A percentile compares a stretch with the other conserved stretches of the same genome.
Conservation (phyloP, 23 red algal genomes). For the Rhodosorus marinus region DNA sequence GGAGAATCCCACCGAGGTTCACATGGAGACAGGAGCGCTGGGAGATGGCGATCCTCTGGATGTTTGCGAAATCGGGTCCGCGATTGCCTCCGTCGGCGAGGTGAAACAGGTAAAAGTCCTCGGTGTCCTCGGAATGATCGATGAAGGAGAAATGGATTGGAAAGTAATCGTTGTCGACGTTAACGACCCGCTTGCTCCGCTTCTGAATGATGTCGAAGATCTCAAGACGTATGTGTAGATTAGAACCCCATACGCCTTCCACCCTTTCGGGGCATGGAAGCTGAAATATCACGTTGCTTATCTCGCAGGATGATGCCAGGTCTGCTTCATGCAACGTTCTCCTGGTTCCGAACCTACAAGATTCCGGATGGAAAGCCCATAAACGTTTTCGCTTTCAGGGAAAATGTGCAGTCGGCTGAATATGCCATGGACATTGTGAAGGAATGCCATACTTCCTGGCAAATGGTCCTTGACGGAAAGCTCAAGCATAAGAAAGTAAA, state of each 20-base stretch:
- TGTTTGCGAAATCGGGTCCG: conserved; percentile 76
- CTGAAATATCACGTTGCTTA: neutral
- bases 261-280: neutral
- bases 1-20: conserved; percentile 85
- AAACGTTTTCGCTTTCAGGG: conserved; percentile 92
- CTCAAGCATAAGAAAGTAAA: conserved; percentile 74
- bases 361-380: conserved; percentile 78
- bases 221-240: conserved; percentile 59
- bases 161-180: conserved; percentile 86
- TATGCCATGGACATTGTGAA: conserved; percentile 78
- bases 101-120: conserved; percentile 95
- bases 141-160: conserved; percentile 99
- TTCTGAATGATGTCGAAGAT: conserved; percentile 83
- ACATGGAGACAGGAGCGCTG: conserved; percentile 97
- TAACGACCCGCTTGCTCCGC: conserved; percentile 39
- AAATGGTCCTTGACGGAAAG: conserved; percentile 55
- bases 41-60: conserved; percentile 96
- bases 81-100: conserved; percentile 42
- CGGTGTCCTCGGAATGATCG: conserved; percentile 98
- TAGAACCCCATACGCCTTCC: no score
- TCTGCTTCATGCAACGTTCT: conserved; percentile 88
- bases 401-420: conserved; percentile 54
- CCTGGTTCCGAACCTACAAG: conserved; percentile 97
- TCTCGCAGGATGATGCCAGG: conserved; percentile 84
- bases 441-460: conserved; percentile 83